A percentile compares a stretch with the other conserved stretches of the same genome.
phyloP scores from a whole-genome alignment of 208 protist genomes.

The Trypanosoma vivax region DNA sequence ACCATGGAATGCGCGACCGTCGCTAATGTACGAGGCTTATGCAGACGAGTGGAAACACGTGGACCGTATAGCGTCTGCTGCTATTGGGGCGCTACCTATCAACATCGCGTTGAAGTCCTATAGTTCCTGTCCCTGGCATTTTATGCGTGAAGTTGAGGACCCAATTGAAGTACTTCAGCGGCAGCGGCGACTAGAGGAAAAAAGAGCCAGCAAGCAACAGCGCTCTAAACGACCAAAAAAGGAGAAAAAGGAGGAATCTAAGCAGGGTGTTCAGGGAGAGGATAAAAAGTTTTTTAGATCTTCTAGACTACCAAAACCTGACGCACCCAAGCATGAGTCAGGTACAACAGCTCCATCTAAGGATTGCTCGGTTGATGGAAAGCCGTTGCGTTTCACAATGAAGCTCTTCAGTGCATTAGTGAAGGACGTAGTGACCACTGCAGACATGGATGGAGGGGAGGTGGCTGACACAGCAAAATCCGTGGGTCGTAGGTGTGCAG shows the following conservation, averaged over 20 bases:
- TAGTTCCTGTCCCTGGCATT: constrained; percentile 30
- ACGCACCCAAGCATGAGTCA: too few species aligned
- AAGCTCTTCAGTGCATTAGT: too few species aligned
- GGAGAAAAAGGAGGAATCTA: neutral
- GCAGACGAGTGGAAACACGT: constrained; percentile 49
- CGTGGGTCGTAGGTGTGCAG: too few species aligned
- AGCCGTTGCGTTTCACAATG: too few species aligned
- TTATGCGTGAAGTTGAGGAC: constrained; percentile 50
- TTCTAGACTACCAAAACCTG: too few species aligned
- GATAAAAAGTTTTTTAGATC: too few species aligned
- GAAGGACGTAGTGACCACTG: too few species aligned
- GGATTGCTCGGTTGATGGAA: too few species aligned
- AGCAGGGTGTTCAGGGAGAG: too few species aligned
- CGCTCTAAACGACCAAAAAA: neutral
- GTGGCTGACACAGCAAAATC: too few species aligned
- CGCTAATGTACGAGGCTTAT: constrained; percentile 36
- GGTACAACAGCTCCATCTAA: too few species aligned
- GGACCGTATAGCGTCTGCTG: constrained; percentile 36
- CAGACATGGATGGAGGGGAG: too few species aligned
- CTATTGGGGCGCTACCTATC: constrained; percentile 26
- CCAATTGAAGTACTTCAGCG: constrained; percentile 19
- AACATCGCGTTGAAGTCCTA: constrained; percentile 33
- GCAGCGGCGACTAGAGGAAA: constrained; percentile 15
- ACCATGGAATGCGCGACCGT: constrained; percentile 64
- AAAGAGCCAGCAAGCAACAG: constrained; percentile 6